Evolutionary conservation across 441 rosid species (phyloP).

Genomic region (Biscutella laevigata): DNA sequence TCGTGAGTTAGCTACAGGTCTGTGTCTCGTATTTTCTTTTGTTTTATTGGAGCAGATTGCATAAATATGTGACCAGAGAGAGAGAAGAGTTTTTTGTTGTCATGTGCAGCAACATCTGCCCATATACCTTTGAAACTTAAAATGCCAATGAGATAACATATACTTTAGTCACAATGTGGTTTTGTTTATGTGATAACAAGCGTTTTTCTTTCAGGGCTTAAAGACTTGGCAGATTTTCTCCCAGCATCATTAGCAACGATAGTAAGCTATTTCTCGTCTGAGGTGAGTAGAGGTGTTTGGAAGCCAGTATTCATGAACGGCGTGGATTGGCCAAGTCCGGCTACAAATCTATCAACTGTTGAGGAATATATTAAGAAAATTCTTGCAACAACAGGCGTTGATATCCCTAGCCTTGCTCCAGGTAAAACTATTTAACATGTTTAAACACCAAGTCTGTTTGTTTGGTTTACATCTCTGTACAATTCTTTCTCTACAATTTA

Average conservation of each 20-base stretch:
- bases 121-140: neutral
- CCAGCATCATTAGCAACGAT: constrained; percentile 66
- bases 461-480: neutral
- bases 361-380: constrained; percentile 62
- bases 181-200: neutral
- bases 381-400: constrained; percentile 58
- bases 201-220: constrained; percentile 46
- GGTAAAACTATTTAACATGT: constrained; percentile 29
- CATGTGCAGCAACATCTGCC: neutral
- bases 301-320: constrained; percentile 74
- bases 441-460: neutral
- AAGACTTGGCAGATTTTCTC: constrained; percentile 66
- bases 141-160: neutral
- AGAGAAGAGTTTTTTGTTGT: neutral
- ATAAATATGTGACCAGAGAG: neutral
- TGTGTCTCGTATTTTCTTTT: constrained; percentile 8
- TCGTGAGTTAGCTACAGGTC: constrained; percentile 73
- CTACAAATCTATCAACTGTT: constrained; percentile 57
- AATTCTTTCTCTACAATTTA: neutral
- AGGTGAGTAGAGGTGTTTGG: constrained; percentile 72
- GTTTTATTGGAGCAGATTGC: neutral
- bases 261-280: constrained; percentile 74
- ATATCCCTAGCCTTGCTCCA: constrained; percentile 66
- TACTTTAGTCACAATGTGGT: neutral
- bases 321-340: constrained; percentile 79